These are phyloP conservation scores for Amoebophrya sp. DNA, from an alignment of 169 alveolate species.

Conservation along the genomic window DNA sequence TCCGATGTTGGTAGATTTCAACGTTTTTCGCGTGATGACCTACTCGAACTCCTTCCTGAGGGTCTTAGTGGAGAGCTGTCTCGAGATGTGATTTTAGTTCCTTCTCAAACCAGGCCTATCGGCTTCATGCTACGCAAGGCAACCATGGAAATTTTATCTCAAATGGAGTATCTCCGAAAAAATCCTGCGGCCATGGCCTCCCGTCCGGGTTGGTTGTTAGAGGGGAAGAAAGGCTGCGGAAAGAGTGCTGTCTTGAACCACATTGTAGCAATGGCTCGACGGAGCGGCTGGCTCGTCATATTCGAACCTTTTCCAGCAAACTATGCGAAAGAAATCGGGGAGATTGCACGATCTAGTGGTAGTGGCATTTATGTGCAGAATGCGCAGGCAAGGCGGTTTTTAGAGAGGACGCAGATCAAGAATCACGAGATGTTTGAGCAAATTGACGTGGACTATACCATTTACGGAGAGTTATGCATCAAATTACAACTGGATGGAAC, in stretches of 20 bases:
- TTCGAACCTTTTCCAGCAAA: constrained; percentile 47
- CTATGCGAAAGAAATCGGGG: constrained; percentile 42
- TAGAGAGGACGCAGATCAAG: constrained; percentile 38
- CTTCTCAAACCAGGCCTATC: constrained; percentile 29
- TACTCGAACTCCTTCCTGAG: constrained; percentile 47
- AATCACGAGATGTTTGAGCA: constrained; percentile 37
- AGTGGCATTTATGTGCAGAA: constrained; percentile 48
- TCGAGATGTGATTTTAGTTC: constrained; percentile 34
- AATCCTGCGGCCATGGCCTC: not conserved
- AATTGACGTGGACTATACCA: constrained; percentile 38
- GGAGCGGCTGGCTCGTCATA: constrained; percentile 50
- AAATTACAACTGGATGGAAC: no score
- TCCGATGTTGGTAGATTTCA: constrained; percentile 38
- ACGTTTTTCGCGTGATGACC: constrained; percentile 36
- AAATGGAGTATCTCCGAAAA: constrained; percentile 30
- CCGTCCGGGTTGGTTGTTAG: constrained; percentile 43
- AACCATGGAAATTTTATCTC: constrained; percentile 38
- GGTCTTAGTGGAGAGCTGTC: constrained; percentile 44
- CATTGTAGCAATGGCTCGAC: constrained; percentile 45
- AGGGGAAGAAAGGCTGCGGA: constrained; percentile 52
- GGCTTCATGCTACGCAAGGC: constrained; percentile 45
- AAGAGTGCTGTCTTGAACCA: constrained; percentile 45
- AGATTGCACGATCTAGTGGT: constrained; percentile 38
- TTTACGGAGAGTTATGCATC: constrained; percentile 45
- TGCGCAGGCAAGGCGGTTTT: constrained; percentile 37